These are phyloP conservation scores for Cyanidiococcus yangmingshanensis DNA, from an alignment of 23 red algal species.

Conservation along the genomic window DNA sequence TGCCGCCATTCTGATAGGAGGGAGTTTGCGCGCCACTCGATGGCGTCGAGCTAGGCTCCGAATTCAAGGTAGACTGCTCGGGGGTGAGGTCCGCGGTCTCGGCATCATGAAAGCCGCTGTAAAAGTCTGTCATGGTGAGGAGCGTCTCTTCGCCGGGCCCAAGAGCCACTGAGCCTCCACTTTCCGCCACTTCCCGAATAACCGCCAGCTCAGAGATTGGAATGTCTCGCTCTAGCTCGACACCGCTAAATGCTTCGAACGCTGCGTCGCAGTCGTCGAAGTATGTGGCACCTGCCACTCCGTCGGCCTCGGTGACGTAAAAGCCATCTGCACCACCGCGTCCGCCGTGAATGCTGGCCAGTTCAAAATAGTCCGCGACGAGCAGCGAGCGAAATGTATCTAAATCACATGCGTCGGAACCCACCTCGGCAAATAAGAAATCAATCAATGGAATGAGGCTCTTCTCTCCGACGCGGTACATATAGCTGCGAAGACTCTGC, in stretches of 20 bases:
- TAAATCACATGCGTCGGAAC: neutral
- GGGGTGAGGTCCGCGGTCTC: neutral
- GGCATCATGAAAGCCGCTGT: neutral
- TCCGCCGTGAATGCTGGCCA: slow-evolving; percentile 14
- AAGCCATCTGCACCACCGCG: slow-evolving; percentile 6
- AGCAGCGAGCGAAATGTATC: slow-evolving; percentile 14
- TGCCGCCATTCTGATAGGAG: neutral
- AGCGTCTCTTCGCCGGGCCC: slow-evolving; percentile 18
- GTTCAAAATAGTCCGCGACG: slow-evolving; percentile 16
- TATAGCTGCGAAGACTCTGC: neutral
- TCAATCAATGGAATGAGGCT: neutral
- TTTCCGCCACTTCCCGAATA: slow-evolving; percentile 15
- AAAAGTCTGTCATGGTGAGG: slow-evolving; percentile 1
- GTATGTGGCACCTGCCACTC: neutral
- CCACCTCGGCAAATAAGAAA: neutral
- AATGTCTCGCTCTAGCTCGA: slow-evolving; percentile 3
- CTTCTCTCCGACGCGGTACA: slow-evolving; percentile 17
- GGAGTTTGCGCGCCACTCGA: neutral
- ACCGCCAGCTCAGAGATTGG: neutral
- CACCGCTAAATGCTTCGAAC: slow-evolving; percentile 4
- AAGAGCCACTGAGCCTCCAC: slow-evolving; percentile 2
- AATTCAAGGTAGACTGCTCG: neutral
- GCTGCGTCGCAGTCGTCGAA: slow-evolving; percentile 14
- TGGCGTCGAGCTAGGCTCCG: neutral
- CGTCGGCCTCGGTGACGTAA: slow-evolving; percentile 8